Base-by-base conservation (phyloP, 306 rosid genomes). In the Benincasa hispida region DNA sequence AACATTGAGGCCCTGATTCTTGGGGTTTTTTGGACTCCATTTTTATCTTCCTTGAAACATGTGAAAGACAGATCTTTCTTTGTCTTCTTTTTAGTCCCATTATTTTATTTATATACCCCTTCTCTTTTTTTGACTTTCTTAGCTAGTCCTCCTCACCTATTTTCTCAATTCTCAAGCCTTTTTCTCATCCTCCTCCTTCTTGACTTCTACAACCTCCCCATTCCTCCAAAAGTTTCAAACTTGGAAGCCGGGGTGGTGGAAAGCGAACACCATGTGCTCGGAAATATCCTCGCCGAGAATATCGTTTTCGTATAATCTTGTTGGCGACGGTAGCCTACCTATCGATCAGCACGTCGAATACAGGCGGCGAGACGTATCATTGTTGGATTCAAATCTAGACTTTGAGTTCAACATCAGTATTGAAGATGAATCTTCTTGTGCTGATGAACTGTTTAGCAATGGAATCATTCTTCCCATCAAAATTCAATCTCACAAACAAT, bases 371-470 rank as follows among this genome's bases (percentile, higher is more conserved):
- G 92, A 89, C 81, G 21, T 87, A 8, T 60, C 84, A 50, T 79
- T 88, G 24, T 32, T 83, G 81, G 97, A 84, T 79, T 73, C 90
- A 67, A 87, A 86, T 78, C 76, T 91, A 79, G 98, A 92, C 0
- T 94, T 92, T 68, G 96, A 90, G 83, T 94, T 94, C 86, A 82
- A 72, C 84, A 78, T 84, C 55, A 82, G 72, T 59, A 72, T 78
- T 65, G 86, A 70, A 32, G 80, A 81, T 74, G 85, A 85, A 54
- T 79, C 91, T 74, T 87, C 91, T 60, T 84, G 91, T 1, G 97
- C 99, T 21, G 99, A 92, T 84, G 97, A 94, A 77, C 93, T 94
- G 62, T 94, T 94, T 82, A 89, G 88, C 10, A 87, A 92, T 83
- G 99, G 97, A 0, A 47, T 89, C 12, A 91, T 94, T 78, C 89